phyloP scores from a whole-genome alignment of 331 rosid species.

The Dryas integrifolia region DNA sequence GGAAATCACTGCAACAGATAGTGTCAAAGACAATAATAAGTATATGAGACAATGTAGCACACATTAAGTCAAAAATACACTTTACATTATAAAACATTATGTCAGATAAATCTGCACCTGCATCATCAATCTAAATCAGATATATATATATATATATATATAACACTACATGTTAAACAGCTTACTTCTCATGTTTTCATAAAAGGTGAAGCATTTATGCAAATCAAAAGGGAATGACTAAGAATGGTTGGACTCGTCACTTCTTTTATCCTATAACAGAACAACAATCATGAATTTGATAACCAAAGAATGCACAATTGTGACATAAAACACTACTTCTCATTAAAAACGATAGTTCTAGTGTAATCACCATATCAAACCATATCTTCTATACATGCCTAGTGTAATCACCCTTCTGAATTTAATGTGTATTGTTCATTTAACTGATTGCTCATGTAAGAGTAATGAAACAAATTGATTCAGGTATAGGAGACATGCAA shows the following conservation, averaged over 20 bases:
- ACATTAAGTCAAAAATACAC: neutral
- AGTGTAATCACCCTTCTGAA: neutral
- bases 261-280: neutral
- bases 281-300: neutral
- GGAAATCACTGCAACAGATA: constrained; percentile 52
- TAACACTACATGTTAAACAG: neutral
- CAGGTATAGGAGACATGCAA: too few relatives aligned
- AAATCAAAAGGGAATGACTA: neutral
- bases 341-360: neutral
- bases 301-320: neutral
- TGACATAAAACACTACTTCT: neutral
- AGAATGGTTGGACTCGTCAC: too few relatives aligned
- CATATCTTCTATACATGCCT: neutral
- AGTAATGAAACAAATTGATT: neutral
- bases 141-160: neutral
- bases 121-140: neutral
- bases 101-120: neutral
- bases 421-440: neutral
- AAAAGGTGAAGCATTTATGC: neutral
- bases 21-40: neutral
- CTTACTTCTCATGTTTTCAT: neutral
- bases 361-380: neutral
- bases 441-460: neutral
- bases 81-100: neutral
- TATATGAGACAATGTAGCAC: neutral